These are phyloP conservation scores for Cyberlindnera misumaiensis DNA, from an alignment of 805 yeast genomes.

Conservation along the genomic window DNA sequence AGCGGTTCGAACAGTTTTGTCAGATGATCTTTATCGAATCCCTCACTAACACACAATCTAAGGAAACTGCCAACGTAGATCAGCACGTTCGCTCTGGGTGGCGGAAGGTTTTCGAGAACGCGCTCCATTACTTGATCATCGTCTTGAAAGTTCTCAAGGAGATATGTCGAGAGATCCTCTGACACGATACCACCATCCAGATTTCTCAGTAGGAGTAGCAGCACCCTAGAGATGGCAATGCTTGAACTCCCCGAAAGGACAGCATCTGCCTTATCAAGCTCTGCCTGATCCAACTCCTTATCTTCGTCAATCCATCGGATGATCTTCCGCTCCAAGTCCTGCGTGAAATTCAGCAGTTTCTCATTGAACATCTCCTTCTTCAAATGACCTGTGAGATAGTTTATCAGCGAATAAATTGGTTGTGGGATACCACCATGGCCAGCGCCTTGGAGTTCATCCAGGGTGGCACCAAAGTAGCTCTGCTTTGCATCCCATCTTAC, in stretches of 20 bases:
- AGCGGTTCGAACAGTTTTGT: constrained; percentile 25
- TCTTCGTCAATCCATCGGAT: constrained; percentile 18
- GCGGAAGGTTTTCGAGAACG: constrained; percentile 33
- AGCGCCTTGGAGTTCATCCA: constrained; percentile 23
- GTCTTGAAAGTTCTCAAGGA: constrained; percentile 19
- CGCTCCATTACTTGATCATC: constrained; percentile 25
- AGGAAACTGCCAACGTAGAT: constrained; percentile 34
- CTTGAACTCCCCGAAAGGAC: constrained; percentile 17
- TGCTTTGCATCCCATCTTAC: constrained; percentile 19
- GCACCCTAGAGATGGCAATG: constrained; percentile 23
- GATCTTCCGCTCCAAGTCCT: constrained; percentile 18
- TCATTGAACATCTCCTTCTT: constrained; percentile 23
- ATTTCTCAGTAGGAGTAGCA: constrained; percentile 26
- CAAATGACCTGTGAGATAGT: constrained; percentile 23
- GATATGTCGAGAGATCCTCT: constrained; percentile 22
- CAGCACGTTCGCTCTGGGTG: constrained; percentile 35
- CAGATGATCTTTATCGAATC: constrained; percentile 15
- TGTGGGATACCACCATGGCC: constrained; percentile 26
- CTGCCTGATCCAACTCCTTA: constrained; percentile 14
- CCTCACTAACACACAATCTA: constrained; percentile 25
- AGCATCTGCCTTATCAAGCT: constrained; percentile 12
- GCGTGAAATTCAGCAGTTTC: constrained; percentile 14
- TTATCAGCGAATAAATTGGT: constrained; percentile 24
- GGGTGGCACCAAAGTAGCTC: constrained; percentile 26
- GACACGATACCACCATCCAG: constrained; percentile 37